Conservation (phyloP, 768 basidiomycete genomes). For the Strobilomyces confusus region DNA sequence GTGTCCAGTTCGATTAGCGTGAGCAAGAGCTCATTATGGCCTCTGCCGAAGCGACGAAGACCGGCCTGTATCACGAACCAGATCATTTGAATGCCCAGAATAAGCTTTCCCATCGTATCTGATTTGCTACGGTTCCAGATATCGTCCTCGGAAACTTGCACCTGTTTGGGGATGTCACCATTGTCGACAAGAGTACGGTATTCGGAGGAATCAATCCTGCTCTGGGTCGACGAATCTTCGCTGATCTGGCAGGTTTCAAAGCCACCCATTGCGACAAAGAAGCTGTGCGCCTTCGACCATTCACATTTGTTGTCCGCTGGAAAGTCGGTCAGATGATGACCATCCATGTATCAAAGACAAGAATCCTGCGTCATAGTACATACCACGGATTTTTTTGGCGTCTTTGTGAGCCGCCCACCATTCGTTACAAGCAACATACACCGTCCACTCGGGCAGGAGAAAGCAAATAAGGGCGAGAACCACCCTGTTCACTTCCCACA, state of each 20-base stretch:
- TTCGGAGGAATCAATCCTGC: not conserved
- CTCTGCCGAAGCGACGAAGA: not conserved
- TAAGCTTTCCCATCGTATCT: not conserved
- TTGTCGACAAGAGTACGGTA: not conserved
- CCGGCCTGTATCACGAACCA: not conserved
- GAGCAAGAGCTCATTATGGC: not conserved
- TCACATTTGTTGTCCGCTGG: not conserved
- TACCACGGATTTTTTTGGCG: too few species aligned
- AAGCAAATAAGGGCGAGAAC: not conserved
- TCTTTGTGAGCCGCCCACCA: not conserved
- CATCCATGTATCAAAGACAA: too few species aligned
- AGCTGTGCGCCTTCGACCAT: not conserved
- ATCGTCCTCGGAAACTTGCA: too few species aligned
- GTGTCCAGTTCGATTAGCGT: conserved; percentile 6
- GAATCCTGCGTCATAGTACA: not conserved
- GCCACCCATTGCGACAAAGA: not conserved
- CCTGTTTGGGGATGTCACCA: not conserved
- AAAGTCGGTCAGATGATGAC: not conserved
- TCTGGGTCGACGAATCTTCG: not conserved
- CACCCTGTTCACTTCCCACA: not conserved
- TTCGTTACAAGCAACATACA: not conserved
- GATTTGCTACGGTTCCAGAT: not conserved
- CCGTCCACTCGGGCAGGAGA: not conserved
- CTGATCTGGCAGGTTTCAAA: not conserved
- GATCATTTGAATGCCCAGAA: not conserved